Conservation (phyloP, 169 alveolate genomes). For the Eimeria sp. region DNA sequence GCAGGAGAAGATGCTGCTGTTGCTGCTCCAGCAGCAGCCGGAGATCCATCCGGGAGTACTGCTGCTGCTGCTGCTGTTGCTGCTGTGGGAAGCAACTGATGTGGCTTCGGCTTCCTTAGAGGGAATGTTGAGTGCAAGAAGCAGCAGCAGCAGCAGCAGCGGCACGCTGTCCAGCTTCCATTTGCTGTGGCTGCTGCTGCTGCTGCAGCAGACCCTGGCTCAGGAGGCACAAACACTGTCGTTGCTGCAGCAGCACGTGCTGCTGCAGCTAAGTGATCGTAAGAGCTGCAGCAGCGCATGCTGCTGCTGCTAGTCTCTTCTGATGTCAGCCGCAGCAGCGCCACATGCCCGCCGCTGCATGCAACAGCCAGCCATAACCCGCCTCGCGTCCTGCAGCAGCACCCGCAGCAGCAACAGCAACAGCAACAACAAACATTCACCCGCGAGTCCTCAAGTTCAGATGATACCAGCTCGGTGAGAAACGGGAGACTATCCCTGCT, state of each 20-base stretch:
- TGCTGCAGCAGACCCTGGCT: conserved; percentile 28
- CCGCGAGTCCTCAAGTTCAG: neutral
- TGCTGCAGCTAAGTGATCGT: neutral
- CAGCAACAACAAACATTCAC: conserved; percentile 11
- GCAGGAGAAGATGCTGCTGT: neutral
- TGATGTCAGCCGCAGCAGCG: neutral
- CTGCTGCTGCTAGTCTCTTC: neutral
- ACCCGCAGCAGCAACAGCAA: neutral
- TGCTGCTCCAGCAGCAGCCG: neutral
- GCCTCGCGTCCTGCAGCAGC: neutral
- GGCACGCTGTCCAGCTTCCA: neutral
- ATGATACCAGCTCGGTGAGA: neutral
- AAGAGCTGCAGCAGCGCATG: neutral
- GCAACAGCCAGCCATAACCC: conserved; percentile 45
- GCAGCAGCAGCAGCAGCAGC: conserved; percentile 69
- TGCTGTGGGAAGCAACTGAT: neutral
- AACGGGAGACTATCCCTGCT: neutral
- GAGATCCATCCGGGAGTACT: neutral
- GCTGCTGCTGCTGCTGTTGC: neutral
- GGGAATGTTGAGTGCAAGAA: conserved; percentile 18
- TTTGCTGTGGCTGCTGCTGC: neutral
- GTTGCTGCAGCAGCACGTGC: conserved; percentile 21
- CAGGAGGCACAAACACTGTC: neutral
- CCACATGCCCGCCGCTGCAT: conserved; percentile 28
- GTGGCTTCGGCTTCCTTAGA: conserved; percentile 9